Evolutionary conservation across 2,329 filamentous ascomycete species (phyloP), one percentile per base, ranked within the genome.

Genomic region (Boeremia exigua): DNA sequence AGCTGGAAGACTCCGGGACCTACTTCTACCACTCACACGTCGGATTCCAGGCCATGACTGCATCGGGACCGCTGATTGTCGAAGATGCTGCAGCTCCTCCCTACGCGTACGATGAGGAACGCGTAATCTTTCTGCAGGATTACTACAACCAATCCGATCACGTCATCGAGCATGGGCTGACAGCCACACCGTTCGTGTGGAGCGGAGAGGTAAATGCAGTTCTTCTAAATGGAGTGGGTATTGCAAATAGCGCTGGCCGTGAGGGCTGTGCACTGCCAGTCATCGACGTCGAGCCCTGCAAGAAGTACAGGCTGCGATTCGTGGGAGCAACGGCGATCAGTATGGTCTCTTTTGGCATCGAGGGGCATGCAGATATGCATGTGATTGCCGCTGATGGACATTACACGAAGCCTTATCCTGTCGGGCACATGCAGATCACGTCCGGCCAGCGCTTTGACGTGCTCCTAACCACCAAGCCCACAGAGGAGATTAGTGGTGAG

Each of bases 21-120:
- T 89, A 88, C 65, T 88, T 87, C 67, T 89, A 89, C 64, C 87
- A 89, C 66, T 88, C 86, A 0, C 87, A 89, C 58, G 79, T 89
- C 14, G 86, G 81, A 0, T 84, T 88, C 54, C 86, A 89, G 65
- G 82, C 84, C 0, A 72, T 84, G 30, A 84, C 85, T 12, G 84
- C 84, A 0, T 71, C 80, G 6, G 87, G 87, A 0, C 74, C 82
- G 0, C 64, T 90, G 30, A 83, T 88, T 40, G 80, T 90, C n/a
- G 80, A 84, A 54, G 81, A 84, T 44, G 66, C 68, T 32, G 70
- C 66, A 0, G 33, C 51, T 12, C 66, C 70, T 10, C 86, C 86
- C 0, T 88, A 87, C 59, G 36, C 79, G 0, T 89, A 88, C 60
- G 84, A 89, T 51, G 86, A 84, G 2, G 87, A 90, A 25, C 77